These are phyloP conservation scores for Aphanomyces astaci DNA, from an alignment of 352 stramenopile species.

Conservation along the genomic window DNA sequence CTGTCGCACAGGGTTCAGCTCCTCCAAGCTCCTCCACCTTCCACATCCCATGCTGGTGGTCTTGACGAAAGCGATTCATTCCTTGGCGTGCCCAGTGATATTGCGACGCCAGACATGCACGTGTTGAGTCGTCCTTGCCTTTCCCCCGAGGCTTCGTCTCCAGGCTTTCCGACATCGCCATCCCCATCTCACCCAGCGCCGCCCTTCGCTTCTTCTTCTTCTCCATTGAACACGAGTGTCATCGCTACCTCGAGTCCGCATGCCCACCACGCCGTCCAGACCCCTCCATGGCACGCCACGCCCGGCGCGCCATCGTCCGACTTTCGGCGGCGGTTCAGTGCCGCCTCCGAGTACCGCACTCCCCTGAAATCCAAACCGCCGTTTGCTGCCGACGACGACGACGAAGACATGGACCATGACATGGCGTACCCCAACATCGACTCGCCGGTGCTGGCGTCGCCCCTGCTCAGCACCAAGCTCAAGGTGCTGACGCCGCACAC, in stretches of 20 bases:
- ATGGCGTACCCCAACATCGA: not conserved
- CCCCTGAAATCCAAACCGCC: slow-evolving; percentile 4
- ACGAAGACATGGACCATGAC: not conserved
- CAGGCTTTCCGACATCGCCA: too few relatives aligned
- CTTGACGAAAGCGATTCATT: not conserved
- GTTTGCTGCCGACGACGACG: not conserved
- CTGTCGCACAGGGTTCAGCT: not conserved
- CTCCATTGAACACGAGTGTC: not conserved
- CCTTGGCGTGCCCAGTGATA: not conserved
- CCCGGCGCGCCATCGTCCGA: not conserved
- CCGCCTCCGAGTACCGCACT: slow-evolving; percentile 6
- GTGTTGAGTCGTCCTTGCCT: not conserved
- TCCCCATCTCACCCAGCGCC: not conserved
- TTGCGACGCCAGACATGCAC: not conserved
- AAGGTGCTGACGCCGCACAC: slow-evolving; percentile 80
- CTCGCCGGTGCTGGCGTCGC: slow-evolving; percentile 42
- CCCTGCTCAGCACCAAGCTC: slow-evolving; percentile 65
- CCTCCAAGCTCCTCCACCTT: not conserved
- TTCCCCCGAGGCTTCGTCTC: too few relatives aligned
- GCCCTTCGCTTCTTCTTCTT: not conserved
- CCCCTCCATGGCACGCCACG: not conserved
- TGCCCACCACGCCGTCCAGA: not conserved
- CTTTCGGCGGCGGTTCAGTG: slow-evolving; percentile 15
- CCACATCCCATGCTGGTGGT: not conserved
- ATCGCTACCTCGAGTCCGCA: not conserved